A percentile compares a stretch with the other conserved stretches of the same genome.
These are phyloP conservation scores for Aspergillus puulaauensis DNA, from an alignment of 2,329 filamentous ascomycete genomes.

Conservation along the genomic window DNA sequence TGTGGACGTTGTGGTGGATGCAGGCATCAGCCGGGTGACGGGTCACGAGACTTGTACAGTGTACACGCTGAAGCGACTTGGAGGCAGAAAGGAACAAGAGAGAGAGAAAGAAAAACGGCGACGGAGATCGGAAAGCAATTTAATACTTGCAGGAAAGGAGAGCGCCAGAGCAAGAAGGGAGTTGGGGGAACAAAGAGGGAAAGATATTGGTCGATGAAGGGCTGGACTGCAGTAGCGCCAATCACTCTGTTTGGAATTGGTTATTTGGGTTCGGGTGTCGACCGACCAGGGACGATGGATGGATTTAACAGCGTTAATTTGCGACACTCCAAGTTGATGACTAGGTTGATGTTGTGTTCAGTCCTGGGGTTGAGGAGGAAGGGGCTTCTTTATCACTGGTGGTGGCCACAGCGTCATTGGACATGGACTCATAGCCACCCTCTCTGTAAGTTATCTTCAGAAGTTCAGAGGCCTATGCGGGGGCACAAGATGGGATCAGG, in stretches of 20 bases:
- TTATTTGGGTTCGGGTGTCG: slow-evolving; percentile 3
- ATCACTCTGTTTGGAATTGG: background rate
- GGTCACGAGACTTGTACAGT: background rate
- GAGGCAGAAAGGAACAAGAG: background rate
- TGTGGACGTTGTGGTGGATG: background rate
- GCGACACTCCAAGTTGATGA: no score
- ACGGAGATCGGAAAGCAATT: background rate
- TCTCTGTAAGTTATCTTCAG: background rate
- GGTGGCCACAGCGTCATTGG: background rate
- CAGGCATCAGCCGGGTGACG: background rate
- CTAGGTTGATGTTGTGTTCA: no score
- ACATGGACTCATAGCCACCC: background rate
- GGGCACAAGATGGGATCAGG: slow-evolving; percentile 3
- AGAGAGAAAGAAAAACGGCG: background rate
- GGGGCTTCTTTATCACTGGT: background rate
- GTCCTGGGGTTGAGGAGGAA: no score
- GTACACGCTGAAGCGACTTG: background rate
- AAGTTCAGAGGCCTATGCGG: background rate
- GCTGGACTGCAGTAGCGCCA: slow-evolving; percentile 13
- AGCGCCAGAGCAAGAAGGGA: background rate
- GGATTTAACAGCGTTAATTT: no score
- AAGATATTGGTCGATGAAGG: slow-evolving; percentile 9
- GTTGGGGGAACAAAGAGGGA: background rate
- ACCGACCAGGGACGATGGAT: no score
- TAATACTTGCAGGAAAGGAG: background rate